Base-by-base conservation (phyloP, 78 protist genomes). In the Tieghemostelium lacteum region DNA sequence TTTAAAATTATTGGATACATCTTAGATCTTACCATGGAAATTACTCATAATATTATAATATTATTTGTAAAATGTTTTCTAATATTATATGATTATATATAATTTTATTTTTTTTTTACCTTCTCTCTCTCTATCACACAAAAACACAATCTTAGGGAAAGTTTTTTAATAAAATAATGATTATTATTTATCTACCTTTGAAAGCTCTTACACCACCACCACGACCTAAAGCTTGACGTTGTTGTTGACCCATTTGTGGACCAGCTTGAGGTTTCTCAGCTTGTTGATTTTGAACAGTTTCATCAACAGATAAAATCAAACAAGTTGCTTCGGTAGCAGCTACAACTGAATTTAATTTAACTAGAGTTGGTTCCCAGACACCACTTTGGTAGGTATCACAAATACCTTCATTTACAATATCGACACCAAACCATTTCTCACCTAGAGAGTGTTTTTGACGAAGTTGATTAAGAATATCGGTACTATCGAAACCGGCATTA, bases 251-350 rank as follows among this genome's bases (percentile, higher is more conserved):
- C 37, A 73, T 73, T 49, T 45, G 54, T 71, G 91, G 93, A 61
- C 91, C 93, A 55, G 83, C 86, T 69, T 73, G 95, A 19, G 95
- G 62, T 70, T 91, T 49, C 33, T 98, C 97, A 2, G 98, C 86
- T 40, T 91, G 75, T n/a, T 73, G 26, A 87, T 96, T 97, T 39
- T 54, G 63, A 66, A 99, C 94, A 14, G 99, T 99, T 94, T 98
- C 99, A 60, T 99, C 99, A 34, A 99, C 96, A 4, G 99, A 95
- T 29, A 99, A 96, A 62, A 99, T 92, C 63, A 97, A 67, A 95
- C 98, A 96, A n/a, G 99, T 98, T 1, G 99, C 99, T 89, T 99
- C 99, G 28, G 99, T 94, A 5, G 99, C 99, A 39, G 99, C 98
- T 1, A 55, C 85, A 57, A 99, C 26, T 4, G 98, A 98, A 91